Evolutionary conservation across 192 early-diverging fungal species (phyloP).

Genomic region (Phycomyces nitens): DNA sequence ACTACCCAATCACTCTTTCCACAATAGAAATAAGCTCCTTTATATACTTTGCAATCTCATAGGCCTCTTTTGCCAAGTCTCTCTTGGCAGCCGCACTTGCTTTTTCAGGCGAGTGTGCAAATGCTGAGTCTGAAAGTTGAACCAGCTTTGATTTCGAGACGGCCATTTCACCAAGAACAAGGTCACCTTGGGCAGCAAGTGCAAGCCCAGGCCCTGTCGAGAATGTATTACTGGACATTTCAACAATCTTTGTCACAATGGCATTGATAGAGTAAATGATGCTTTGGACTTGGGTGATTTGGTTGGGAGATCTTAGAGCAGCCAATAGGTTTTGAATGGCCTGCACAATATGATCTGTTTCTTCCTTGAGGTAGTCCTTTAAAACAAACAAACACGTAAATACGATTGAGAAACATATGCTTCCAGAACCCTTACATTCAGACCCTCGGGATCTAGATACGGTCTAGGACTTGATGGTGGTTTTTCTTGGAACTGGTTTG

Average conservation of each 20-base stretch:
- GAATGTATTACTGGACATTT: slow-evolving; percentile 44
- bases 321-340: slow-evolving; percentile 68
- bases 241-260: slow-evolving; percentile 49
- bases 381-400: no score
- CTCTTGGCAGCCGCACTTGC: slow-evolving; percentile 72
- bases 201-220: slow-evolving; percentile 25
- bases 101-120: slow-evolving; percentile 41
- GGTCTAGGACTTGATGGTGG: no score
- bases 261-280: slow-evolving; percentile 21
- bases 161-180: slow-evolving; percentile 54
- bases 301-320: slow-evolving; percentile 45
- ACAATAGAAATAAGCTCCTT: slow-evolving; percentile 79
- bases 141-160: slow-evolving; percentile 50
- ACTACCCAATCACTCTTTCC: slow-evolving; percentile 24
- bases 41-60: slow-evolving; percentile 89
- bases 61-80: slow-evolving; percentile 74
- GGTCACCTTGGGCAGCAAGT: slow-evolving; percentile 39
- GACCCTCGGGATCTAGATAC: neutral
- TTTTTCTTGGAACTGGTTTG: slow-evolving; percentile 13
- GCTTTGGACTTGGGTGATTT: slow-evolving; percentile 38
- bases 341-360: slow-evolving; percentile 73
- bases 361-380: slow-evolving; percentile 55
- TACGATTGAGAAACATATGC: no score
- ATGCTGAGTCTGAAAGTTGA: slow-evolving; percentile 51
- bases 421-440: slow-evolving; percentile 34